These are phyloP conservation scores for Tolypocladium nubicola DNA, from an alignment of 2,329 filamentous ascomycete species.

Conservation along the genomic window DNA sequence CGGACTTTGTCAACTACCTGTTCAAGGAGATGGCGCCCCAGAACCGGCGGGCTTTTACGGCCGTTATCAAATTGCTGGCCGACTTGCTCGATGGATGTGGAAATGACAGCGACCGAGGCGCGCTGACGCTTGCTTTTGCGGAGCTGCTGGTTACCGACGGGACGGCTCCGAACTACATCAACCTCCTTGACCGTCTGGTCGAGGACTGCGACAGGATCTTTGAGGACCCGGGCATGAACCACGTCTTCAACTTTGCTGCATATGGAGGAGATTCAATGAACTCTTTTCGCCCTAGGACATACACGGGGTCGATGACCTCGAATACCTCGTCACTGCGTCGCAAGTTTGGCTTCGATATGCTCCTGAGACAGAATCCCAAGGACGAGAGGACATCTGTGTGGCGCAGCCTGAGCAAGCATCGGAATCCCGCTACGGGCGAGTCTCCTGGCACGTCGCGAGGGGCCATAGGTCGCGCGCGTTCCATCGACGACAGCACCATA, in stretches of 20 bases:
- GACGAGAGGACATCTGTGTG: conserved; percentile 69
- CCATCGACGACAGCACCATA: conserved; percentile 58
- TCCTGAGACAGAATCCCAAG: conserved; percentile 73
- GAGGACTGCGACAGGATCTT: conserved; percentile 88
- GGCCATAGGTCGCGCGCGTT: conserved; percentile 59
- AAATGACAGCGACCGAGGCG: conserved; percentile 84
- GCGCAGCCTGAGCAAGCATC: conserved; percentile 80
- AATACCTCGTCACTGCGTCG: conserved; percentile 78
- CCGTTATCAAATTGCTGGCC: conserved; percentile 74
- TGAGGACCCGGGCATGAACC: conserved; percentile 43
- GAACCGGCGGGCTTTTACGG: conserved; percentile 67
- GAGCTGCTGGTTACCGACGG: conserved; percentile 74
- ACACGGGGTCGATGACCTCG: conserved; percentile 68
- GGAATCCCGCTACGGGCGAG: conserved; percentile 49
- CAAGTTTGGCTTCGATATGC: conserved; percentile 69
- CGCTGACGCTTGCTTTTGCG: conserved; percentile 78
- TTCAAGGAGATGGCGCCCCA: conserved; percentile 59
- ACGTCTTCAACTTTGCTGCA: conserved; percentile 26
- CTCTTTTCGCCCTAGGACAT: conserved; percentile 48
- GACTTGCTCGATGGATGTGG: conserved; percentile 82
- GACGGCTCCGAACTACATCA: conserved; percentile 73
- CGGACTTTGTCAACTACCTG: conserved; percentile 54
- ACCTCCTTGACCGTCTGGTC: conserved; percentile 76
- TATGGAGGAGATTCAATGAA: conserved; percentile 48
- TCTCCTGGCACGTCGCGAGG: conserved; percentile 55